These are phyloP conservation scores for Trametes meyenii DNA, from an alignment of 768 basidiomycete species.

Conservation along the genomic window DNA sequence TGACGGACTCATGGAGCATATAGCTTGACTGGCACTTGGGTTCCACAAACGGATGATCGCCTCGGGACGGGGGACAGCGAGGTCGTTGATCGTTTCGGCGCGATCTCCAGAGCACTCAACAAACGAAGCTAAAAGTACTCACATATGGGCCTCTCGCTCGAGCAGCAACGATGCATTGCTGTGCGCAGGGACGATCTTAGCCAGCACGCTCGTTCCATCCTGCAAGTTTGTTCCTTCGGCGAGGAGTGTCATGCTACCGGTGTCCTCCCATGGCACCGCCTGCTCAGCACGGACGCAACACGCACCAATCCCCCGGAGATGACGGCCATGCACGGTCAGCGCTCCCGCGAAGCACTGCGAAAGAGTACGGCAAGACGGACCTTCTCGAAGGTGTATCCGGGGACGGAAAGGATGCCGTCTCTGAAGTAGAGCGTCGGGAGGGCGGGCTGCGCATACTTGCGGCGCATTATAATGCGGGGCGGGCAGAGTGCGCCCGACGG, in stretches of 20 bases:
- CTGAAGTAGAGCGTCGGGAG: constrained; percentile 62
- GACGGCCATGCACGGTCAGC: neutral
- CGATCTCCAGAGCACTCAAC: neutral
- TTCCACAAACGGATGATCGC: neutral
- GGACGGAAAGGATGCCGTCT: constrained; percentile 58
- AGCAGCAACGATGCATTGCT: constrained; percentile 74
- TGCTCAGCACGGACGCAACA: constrained; percentile 27
- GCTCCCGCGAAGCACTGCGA: neutral
- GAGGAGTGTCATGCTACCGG: constrained; percentile 68
- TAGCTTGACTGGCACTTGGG: too few species aligned
- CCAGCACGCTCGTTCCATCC: constrained; percentile 67
- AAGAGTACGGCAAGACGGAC: constrained; percentile 36
- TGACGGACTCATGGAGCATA: too few species aligned
- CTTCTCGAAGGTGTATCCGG: constrained; percentile 74
- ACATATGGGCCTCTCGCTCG: constrained; percentile 77
- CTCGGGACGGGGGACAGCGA: neutral
- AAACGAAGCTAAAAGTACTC: constrained; percentile 30
- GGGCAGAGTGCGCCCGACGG: constrained; percentile 6
- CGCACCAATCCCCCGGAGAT: constrained; percentile 7
- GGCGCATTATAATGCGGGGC: constrained; percentile 50
- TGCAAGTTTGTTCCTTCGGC: constrained; percentile 72
- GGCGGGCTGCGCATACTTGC: constrained; percentile 58
- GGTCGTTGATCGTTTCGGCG: neutral
- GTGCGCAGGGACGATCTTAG: constrained; percentile 74
- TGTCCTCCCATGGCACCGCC: constrained; percentile 72